Base-by-base conservation (phyloP, 2,329 filamentous ascomycete species). In the Lasiodiplodia sp. region DNA sequence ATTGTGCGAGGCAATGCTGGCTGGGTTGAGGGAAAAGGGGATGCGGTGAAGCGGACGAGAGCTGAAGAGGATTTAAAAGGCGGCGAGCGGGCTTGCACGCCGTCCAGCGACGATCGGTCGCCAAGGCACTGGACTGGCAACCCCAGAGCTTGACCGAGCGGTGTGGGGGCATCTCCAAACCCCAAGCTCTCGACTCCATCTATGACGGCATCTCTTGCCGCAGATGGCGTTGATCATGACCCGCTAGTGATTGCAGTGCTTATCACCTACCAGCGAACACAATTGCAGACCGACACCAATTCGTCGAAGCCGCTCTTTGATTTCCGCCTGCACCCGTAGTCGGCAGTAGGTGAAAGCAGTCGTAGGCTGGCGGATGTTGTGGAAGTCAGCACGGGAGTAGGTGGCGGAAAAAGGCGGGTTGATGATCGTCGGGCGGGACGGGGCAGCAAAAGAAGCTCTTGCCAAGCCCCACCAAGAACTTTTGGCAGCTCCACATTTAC, bases 381-480 rank as follows among this genome's bases (percentile, higher is more conserved):
- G n/a, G n/a, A 23, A 8, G 37, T 25, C 38, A 14, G 52, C 12
- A 11, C 14, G 38, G 23, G 14, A 25, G n/a, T 12, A 25, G 21
- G 37, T 25, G 21, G 56, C 56, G 56, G 37, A 28, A 40, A 49
- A 62, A 62, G 60, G 60, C 23, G 44, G 18, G 10, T 21, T 10
- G 21, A 3, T 38, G 60, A 64, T 64, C 44, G 60, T 18, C 47
- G 44, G 18, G 47, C 60, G 47, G 60, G n/a, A 64, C 40, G 28
- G 25, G 58, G 40, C 57, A 44, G 60, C 60, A 64, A 38, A 47
- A 52, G 60, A 64, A 64, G 60, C 60, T 62, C 60, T 64, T 34
- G 60, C 60, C 60, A 64, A 64, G 60, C 60, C 60, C 60, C 60
- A 38, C 44, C 47, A 52, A 38, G 60, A 38, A 4, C 37, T 63